Conservation (phyloP, 192 early-diverging fungal species). For the Podila horticola region DNA sequence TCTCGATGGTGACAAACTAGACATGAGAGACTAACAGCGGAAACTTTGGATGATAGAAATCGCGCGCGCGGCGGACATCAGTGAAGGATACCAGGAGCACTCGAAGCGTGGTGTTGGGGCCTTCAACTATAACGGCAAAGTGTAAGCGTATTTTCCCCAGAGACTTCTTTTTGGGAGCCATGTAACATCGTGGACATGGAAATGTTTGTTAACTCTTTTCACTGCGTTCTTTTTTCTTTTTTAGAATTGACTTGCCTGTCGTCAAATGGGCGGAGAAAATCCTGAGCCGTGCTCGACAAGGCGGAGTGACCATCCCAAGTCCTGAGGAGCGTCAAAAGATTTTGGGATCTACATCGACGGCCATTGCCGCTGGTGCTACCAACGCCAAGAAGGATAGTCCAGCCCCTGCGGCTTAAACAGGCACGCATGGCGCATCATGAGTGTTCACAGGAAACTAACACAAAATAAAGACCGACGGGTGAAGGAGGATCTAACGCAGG, state of each 20-base stretch:
- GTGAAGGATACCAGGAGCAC: conserved; percentile 74
- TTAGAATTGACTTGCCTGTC: conserved; percentile 84
- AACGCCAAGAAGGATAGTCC: background rate
- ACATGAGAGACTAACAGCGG: background rate
- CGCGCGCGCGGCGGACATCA: conserved; percentile 73
- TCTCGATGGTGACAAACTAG: background rate
- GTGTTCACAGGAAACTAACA: no score
- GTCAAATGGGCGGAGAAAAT: conserved; percentile 91
- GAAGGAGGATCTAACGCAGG: no score
- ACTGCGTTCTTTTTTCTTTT: background rate
- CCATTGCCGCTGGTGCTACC: background rate
- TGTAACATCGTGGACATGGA: no score
- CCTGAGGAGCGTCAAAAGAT: conserved; percentile 40
- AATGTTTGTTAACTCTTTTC: no score
- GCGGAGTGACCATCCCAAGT: conserved; percentile 57
- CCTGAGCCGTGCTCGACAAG: conserved; percentile 70
- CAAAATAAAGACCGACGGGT: no score
- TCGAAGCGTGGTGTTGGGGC: conserved; percentile 83
- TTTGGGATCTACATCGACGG: background rate
- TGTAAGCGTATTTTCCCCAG: conserved; percentile 62
- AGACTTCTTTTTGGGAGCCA: background rate
- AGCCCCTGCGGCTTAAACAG: background rate
- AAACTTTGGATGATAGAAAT: conserved; percentile 56
- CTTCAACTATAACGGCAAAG: conserved; percentile 93
- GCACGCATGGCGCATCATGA: no score